phyloP scores from a whole-genome alignment of 371 early-diverging fungal genomes.

The Mucor saturninus region DNA sequence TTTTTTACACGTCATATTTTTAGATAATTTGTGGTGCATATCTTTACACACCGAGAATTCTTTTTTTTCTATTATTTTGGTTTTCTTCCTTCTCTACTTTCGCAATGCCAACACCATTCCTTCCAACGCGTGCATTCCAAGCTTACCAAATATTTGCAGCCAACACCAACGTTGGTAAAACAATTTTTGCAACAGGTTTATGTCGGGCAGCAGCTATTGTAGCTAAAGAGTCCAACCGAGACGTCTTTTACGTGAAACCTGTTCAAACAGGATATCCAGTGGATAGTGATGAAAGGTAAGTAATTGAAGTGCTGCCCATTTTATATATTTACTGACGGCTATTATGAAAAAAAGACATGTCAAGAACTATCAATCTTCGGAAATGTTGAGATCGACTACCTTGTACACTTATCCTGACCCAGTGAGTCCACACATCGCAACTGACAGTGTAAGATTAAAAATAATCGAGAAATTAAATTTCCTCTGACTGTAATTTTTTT shows the following conservation, averaged over 20 bases:
- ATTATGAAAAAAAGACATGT: slow-evolving; percentile 56
- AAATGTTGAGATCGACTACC: slow-evolving; percentile 48
- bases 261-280: slow-evolving; percentile 86
- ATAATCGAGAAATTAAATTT: background rate
- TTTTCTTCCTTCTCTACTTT: slow-evolving; percentile 15
- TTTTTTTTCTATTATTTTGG: slow-evolving; percentile 7
- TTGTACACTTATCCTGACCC: slow-evolving; percentile 77
- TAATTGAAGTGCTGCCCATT: background rate
- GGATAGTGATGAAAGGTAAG: slow-evolving; percentile 78
- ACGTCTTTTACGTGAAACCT: slow-evolving; percentile 78
- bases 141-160: slow-evolving; percentile 78
- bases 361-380: slow-evolving; percentile 47
- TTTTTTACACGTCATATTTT: too few relatives aligned
- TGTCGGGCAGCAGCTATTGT: slow-evolving; percentile 60
- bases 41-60: background rate
- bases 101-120: slow-evolving; percentile 47
- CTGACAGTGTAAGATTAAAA: slow-evolving; percentile 43
- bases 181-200: slow-evolving; percentile 74
- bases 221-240: slow-evolving; percentile 45
- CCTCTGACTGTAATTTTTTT: background rate
- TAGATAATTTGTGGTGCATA: background rate
- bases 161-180: slow-evolving; percentile 89
- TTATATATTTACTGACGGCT: too few relatives aligned
- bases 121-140: slow-evolving; percentile 65
- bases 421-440: slow-evolving; percentile 79